phyloP scores from a whole-genome alignment of 108 stramenopile genomes.

The Skeletonema tropicum region DNA sequence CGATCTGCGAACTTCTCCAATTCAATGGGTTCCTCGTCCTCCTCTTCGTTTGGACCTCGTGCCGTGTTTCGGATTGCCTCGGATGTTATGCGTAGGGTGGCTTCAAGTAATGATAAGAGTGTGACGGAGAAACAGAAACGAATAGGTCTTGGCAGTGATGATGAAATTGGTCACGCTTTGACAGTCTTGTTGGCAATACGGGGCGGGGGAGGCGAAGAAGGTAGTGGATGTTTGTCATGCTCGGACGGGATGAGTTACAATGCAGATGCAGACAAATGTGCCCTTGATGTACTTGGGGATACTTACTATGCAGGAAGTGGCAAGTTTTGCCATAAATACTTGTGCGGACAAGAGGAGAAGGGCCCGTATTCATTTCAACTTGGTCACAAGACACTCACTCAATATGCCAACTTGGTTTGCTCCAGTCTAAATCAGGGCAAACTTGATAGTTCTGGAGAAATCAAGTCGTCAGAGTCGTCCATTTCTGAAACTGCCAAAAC shows the following conservation, averaged over 20 bases:
- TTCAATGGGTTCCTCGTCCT: constrained; percentile 6
- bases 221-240: constrained; percentile 12
- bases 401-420: constrained; percentile 32
- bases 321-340: constrained; percentile 16
- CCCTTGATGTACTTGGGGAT: constrained; percentile 35
- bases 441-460: not conserved
- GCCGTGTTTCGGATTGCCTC: constrained; percentile 41
- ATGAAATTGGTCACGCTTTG: constrained; percentile 30
- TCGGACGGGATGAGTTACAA: constrained; percentile 1
- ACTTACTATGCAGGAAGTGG: constrained; percentile 29
- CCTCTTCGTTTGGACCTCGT: constrained; percentile 29
- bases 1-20: constrained; percentile 25
- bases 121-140: not conserved
- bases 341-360: not conserved
- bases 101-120: not conserved
- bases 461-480: constrained; percentile 14
- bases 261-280: constrained; percentile 8
- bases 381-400: constrained; percentile 27
- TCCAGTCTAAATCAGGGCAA: constrained; percentile 22
- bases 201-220: constrained; percentile 11
- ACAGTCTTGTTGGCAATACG: constrained; percentile 25
- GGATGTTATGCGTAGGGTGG: constrained; percentile 17
- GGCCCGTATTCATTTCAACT: constrained; percentile 12
- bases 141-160: constrained; percentile 7
- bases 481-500: constrained; percentile 32